Evolutionary conservation across 768 basidiomycete species (phyloP).

Genomic region (Leccinum barrowsii): DNA sequence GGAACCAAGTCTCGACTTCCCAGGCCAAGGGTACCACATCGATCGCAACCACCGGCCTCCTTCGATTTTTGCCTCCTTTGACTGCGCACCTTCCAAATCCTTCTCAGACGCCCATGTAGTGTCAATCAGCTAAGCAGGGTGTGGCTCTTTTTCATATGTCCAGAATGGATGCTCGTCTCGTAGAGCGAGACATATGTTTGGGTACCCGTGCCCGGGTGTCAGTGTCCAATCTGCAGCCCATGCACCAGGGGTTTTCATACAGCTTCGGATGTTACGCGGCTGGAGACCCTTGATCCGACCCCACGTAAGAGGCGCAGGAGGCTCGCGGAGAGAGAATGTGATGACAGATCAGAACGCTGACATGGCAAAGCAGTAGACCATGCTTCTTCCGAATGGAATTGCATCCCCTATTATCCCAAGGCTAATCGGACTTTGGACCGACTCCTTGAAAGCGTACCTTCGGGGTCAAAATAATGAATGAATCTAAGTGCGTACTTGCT

Average conservation of each 20-base stretch:
- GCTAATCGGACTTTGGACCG: background rate
- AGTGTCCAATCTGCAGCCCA: background rate
- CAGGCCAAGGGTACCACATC: background rate
- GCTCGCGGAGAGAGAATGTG: background rate
- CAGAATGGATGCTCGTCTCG: background rate
- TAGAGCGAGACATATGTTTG: background rate
- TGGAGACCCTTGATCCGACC: background rate
- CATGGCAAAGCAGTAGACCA: background rate
- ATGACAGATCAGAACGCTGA: background rate
- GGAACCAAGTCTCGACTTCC: background rate
- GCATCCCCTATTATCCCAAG: background rate
- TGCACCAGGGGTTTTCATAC: background rate
- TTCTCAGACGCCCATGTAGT: background rate
- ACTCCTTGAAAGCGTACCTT: background rate
- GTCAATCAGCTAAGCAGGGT: background rate
- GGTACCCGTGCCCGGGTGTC: background rate
- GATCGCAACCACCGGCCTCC: background rate
- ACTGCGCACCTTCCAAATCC: background rate
- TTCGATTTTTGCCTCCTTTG: background rate
- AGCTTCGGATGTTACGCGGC: background rate
- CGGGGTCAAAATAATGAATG: background rate
- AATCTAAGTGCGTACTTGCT: background rate
- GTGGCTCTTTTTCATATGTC: background rate
- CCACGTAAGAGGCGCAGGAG: background rate
- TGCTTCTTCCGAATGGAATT: background rate